These are phyloP conservation scores for Plenodomus biglobosus DNA, from an alignment of 2,329 filamentous ascomycete genomes.

Conservation along the genomic window DNA sequence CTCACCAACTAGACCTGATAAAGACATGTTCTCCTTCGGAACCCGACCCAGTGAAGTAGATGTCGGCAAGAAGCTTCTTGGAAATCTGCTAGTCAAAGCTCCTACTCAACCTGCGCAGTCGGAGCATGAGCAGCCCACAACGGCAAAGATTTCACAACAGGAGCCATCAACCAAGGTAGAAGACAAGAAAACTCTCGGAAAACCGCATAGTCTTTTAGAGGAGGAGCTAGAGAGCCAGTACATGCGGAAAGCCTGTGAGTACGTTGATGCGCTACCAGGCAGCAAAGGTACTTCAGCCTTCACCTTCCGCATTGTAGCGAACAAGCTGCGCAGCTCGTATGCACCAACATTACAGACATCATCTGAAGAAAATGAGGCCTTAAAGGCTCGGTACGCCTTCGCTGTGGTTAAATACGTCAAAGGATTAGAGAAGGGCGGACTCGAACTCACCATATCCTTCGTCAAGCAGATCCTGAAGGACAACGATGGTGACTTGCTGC, in stretches of 20 bases:
- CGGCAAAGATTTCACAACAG: background rate
- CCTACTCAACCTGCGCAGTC: background rate
- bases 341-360: slow-evolving; percentile 2
- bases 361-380: slow-evolving; percentile 9
- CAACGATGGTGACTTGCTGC: slow-evolving; percentile 25
- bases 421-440: slow-evolving; percentile 9
- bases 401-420: slow-evolving; percentile 26
- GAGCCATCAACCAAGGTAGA: background rate
- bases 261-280: slow-evolving; percentile 16
- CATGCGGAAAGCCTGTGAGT: slow-evolving; percentile 19
- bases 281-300: slow-evolving; percentile 1
- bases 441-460: slow-evolving; percentile 8
- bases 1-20: slow-evolving; percentile 1
- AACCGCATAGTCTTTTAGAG: background rate
- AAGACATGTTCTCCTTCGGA: slow-evolving; percentile 8
- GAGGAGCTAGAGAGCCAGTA: slow-evolving; percentile 17
- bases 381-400: slow-evolving; percentile 21
- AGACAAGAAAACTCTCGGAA: background rate
- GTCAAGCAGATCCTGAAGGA: slow-evolving; percentile 19
- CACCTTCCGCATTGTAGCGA: slow-evolving; percentile 17
- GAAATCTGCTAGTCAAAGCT: background rate
- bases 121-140: background rate
- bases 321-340: slow-evolving; percentile 21
- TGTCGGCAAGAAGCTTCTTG: background rate
- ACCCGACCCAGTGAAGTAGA: background rate